phyloP scores from a whole-genome alignment of 176 grass and related monocot genomes.

The Cenchrus americanus region DNA sequence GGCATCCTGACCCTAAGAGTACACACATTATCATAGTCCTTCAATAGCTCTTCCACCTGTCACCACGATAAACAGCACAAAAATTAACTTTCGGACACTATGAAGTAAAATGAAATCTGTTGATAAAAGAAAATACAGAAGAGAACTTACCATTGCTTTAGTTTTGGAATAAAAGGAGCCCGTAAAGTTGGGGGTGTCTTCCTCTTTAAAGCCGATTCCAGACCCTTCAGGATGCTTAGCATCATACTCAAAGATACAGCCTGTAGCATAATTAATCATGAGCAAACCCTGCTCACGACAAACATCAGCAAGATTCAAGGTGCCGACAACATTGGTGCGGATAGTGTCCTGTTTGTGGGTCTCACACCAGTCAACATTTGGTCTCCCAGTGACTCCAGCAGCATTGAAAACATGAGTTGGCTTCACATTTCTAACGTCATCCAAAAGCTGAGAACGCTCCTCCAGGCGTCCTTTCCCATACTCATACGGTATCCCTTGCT shows the following conservation, averaged over 20 bases:
- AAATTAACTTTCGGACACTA: not conserved
- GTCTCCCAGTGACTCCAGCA: conserved; percentile 74
- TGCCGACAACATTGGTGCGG: conserved; percentile 73
- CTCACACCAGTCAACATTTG: conserved; percentile 86
- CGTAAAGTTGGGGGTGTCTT: conserved; percentile 66
- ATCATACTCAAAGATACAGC: conserved; percentile 79
- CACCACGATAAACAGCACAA: not conserved
- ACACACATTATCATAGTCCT: conserved; percentile 70
- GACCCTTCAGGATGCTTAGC: conserved; percentile 57
- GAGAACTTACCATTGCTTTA: conserved; percentile 67
- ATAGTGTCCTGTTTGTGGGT: conserved; percentile 78
- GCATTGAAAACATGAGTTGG: conserved; percentile 87
- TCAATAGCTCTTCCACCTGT: conserved; percentile 79
- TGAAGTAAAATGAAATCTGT: not conserved
- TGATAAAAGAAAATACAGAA: not conserved
- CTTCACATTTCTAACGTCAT: conserved; percentile 68
- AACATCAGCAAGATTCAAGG: conserved; percentile 76
- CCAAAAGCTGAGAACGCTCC: conserved; percentile 55
- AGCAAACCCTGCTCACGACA: conserved; percentile 66
- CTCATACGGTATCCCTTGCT: conserved; percentile 68
- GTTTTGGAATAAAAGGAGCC: conserved; percentile 82
- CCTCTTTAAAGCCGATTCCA: conserved; percentile 73
- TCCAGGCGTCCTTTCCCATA: conserved; percentile 74
- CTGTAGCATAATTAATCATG: conserved; percentile 79
- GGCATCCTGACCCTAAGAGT: conserved; percentile 73